Evolutionary conservation across 371 early-diverging fungal genomes (phyloP).

Genomic region (Parasitella parasitica): DNA sequence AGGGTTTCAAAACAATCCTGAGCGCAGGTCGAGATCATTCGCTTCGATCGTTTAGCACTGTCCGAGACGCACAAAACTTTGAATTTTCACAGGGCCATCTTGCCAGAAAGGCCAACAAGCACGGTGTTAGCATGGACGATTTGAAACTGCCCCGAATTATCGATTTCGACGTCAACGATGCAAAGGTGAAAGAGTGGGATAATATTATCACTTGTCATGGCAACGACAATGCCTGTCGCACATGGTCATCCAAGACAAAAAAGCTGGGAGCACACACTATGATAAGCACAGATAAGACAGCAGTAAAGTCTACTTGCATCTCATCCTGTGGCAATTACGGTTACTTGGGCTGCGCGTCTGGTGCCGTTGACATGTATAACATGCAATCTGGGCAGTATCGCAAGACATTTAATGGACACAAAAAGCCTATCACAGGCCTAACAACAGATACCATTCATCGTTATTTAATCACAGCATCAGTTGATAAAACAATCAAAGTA

Average conservation of each 20-base stretch:
- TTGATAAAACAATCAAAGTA: slow-evolving; percentile 82
- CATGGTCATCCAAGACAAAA: slow-evolving; percentile 82
- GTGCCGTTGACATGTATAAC: slow-evolving; percentile 88
- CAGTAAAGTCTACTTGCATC: slow-evolving; percentile 72
- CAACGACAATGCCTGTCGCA: slow-evolving; percentile 68
- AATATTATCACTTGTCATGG: slow-evolving; percentile 86
- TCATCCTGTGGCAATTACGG: slow-evolving; percentile 94
- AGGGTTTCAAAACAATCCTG: slow-evolving; percentile 69
- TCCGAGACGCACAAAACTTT: slow-evolving; percentile 79
- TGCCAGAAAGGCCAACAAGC: slow-evolving; percentile 65
- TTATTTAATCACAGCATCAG: slow-evolving; percentile 70
- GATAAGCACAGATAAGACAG: slow-evolving; percentile 60
- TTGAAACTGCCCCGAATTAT: slow-evolving; percentile 75
- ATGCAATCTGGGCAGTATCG: slow-evolving; percentile 89
- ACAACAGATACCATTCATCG: slow-evolving; percentile 76
- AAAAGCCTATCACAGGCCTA: slow-evolving; percentile 79
- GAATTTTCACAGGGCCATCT: slow-evolving; percentile 81
- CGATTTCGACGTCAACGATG: slow-evolving; percentile 64
- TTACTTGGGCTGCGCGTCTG: slow-evolving; percentile 77
- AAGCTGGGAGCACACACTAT: slow-evolving; percentile 72
- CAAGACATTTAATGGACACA: slow-evolving; percentile 76
- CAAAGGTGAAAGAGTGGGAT: slow-evolving; percentile 85
- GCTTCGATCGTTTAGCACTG: slow-evolving; percentile 76
- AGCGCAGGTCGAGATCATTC: slow-evolving; percentile 84
- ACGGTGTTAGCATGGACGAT: slow-evolving; percentile 57